Base-by-base conservation (phyloP, 2,329 filamentous ascomycete species). In the Phoma sp. region DNA sequence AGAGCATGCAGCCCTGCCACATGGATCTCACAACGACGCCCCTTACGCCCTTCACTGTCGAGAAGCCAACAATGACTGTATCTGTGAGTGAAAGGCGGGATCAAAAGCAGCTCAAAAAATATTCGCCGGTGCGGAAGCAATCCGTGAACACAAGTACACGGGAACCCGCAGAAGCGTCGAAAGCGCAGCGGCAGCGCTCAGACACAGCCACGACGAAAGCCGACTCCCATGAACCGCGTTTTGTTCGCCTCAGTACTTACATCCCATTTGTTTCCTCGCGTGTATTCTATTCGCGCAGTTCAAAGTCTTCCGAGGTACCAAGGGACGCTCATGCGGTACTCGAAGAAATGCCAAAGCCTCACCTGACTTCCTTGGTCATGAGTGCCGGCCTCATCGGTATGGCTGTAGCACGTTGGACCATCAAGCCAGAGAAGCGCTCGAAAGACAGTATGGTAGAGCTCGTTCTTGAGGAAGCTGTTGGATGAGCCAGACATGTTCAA, bases 311-410 rank as follows among this genome's bases (percentile, higher is more conserved):
- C 1, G 57, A 59, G 7, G 35, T 72, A 15, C 64, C 66, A n/a
- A 61, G 43, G 10, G 66, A 70, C 39, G 58, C 61, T 10, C 61
- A 67, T 15, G 59, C 62, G 15, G 57, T 71, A 17, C 24, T 74
- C 1, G 69, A 72, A 44, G 72, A 74, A 45, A 56, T 74, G 19
- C 59, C 65, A 10, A 65, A 65, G 47, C 67, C 68, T 21, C 62
- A 72, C 44, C 51, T 74, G n/a, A 67, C 71, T 3, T 62, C 69
- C 10, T 50, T 74, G 25, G 69, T 65, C 1, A 74, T 74, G 72
- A 69, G 63, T 12, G 66, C 70, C 25, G 72, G 71, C 1, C 60
- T 73, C n/a, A 55, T 74, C 7, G 63, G 70, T n/a, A 70, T 74
- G 71, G 68, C 68, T 2, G 60, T 62, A 25, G 62, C 64, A 7